Conservation (phyloP, 2,329 filamentous ascomycete species). For the Arachnomyces sp. region DNA sequence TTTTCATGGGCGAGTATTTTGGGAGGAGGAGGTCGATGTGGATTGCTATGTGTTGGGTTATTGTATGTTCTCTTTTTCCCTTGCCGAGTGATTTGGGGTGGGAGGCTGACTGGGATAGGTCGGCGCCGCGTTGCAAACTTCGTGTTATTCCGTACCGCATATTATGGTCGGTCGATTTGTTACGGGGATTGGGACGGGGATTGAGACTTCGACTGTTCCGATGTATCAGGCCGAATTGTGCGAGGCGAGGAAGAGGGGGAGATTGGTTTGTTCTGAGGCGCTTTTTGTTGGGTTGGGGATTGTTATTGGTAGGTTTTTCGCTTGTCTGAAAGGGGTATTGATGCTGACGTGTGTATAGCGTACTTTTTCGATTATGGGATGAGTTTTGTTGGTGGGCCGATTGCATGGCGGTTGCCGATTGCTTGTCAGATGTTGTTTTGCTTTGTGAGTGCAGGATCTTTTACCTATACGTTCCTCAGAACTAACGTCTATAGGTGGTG, state of each 20-base stretch:
- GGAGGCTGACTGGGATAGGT: slow-evolving; percentile 13
- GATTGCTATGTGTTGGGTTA: slow-evolving; percentile 27
- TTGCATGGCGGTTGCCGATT: slow-evolving; percentile 42
- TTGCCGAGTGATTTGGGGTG: neutral
- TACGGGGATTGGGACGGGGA: slow-evolving; percentile 45
- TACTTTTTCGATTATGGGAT: slow-evolving; percentile 26
- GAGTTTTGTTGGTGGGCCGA: slow-evolving; percentile 31
- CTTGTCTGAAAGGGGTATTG: neutral
- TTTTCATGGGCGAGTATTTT: slow-evolving; percentile 24
- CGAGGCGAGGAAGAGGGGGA: slow-evolving; percentile 36
- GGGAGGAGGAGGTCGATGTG: slow-evolving; percentile 27
- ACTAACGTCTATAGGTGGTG: slow-evolving; percentile 12
- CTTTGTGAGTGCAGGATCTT: slow-evolving; percentile 15
- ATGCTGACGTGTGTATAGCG: slow-evolving; percentile 4
- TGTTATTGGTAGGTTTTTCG: slow-evolving; percentile 16
- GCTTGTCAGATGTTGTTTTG: slow-evolving; percentile 41
- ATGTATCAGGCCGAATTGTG: slow-evolving; percentile 42
- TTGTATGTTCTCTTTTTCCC: slow-evolving; percentile 15
- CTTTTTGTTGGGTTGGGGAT: slow-evolving; percentile 34
- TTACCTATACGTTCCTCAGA: neutral
- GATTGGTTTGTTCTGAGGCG: slow-evolving; percentile 37
- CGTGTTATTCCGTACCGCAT: slow-evolving; percentile 23
- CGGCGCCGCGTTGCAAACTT: slow-evolving; percentile 31
- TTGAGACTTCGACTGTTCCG: slow-evolving; percentile 31
- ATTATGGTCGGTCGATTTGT: slow-evolving; percentile 41